Base-by-base conservation (phyloP, 352 stramenopile genomes). In the Phytopythium helicoides region DNA sequence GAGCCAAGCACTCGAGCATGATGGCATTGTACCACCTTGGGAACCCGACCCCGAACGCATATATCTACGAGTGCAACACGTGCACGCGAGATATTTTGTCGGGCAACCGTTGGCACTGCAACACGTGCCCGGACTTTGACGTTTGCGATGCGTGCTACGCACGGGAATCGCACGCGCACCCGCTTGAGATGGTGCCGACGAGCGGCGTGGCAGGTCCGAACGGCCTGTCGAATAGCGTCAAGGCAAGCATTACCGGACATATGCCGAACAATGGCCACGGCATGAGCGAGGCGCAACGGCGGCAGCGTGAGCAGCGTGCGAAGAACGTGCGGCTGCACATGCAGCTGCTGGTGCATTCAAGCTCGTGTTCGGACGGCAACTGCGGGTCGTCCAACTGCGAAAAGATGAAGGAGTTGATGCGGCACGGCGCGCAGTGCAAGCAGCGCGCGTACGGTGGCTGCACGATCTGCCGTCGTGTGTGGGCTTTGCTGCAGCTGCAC, bases 1-100 rank as follows among this genome's bases (percentile, higher is more conserved):
- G 97, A 42, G 97, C 96, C 1, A 99, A 99, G 69, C 97, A 99
- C 73, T 98, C 96, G 57, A 99, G 93, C 2, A 99, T 99, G 96
- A 99, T 99, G 97, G 95, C 98, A 23, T 61, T 99, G 38, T 99
- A 98, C 72, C 96, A 99, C 67, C 71, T 99, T 21, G 96, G 97
- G 63, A 99, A 99, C 53, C 91, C 97, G 46, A 92, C 89, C 38
- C 73, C 82, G 47, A 96, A 92, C 47, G 85, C 79, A 11, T 94
- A 92, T 52, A 76, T 94, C 45, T 94, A 93, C 54, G 80, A 89
- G 58, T 92, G 86, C 75, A 92, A 94, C 47, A 54, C 81, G 19
- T 97, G 88, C 59, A 91, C 79, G 11, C 70, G 76, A 16, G 82
- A 94, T 44, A 95, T 96, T 56, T 71, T 90, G 15, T 67, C 60